These are phyloP conservation scores for Lentinula sp. DNA, from an alignment of 768 basidiomycete genomes.

Conservation along the genomic window DNA sequence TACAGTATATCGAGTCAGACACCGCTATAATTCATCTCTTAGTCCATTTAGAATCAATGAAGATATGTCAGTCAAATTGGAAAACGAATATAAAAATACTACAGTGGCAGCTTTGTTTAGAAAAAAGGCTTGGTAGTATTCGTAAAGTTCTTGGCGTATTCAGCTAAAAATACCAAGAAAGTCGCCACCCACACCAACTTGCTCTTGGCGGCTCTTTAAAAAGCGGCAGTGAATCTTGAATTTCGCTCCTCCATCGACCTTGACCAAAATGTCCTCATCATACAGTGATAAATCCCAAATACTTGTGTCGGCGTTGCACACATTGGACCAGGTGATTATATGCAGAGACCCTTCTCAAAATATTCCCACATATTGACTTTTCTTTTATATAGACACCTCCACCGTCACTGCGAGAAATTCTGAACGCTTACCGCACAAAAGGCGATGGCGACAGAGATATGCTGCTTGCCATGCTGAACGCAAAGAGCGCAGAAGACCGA, in stretches of 20 bases:
- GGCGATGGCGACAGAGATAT: conserved; percentile 86
- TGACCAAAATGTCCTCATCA: neutral
- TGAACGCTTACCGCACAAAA: conserved; percentile 75
- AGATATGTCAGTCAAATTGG: neutral
- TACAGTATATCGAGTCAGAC: no score
- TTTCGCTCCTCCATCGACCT: neutral
- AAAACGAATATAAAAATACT: neutral
- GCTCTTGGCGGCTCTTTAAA: neutral
- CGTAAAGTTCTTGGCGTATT: neutral
- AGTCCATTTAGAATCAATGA: no score
- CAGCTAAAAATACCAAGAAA: neutral
- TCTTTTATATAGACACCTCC: conserved; percentile 52
- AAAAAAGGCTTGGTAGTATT: neutral
- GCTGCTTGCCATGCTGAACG: conserved; percentile 84
- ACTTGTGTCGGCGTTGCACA: neutral
- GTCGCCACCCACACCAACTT: neutral
- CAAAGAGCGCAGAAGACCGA: conserved; percentile 92
- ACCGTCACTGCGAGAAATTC: conserved; percentile 78
- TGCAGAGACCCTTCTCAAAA: neutral
- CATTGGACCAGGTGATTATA: neutral
- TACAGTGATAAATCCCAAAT: conserved; percentile 1
- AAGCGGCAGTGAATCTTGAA: neutral
- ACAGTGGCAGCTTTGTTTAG: neutral
- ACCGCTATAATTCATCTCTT: no score
- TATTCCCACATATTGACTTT: neutral